A percentile compares a stretch with the other conserved stretches of the same genome.
Conservation (phyloP, 169 alveolate genomes). For the Cardiosporidium cionae region DNA sequence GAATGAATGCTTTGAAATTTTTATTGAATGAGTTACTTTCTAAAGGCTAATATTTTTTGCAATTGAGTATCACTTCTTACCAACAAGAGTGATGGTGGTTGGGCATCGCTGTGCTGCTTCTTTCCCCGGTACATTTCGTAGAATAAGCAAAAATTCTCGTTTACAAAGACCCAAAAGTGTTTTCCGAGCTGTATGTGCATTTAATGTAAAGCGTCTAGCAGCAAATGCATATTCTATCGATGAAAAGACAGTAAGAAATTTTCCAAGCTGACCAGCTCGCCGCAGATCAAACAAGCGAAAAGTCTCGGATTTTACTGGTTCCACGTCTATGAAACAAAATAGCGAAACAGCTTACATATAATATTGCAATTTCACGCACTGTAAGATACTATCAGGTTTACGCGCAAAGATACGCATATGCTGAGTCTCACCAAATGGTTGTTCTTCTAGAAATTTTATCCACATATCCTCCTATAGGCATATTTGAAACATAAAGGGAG, state of each 20-base stretch:
- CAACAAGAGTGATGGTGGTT: background rate
- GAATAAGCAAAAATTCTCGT: background rate
- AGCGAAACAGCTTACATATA: background rate
- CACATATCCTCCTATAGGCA: conserved; percentile 69
- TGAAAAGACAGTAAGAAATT: too few species aligned
- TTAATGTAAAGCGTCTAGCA: background rate
- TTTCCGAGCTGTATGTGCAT: background rate
- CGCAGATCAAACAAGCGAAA: background rate
- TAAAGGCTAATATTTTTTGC: background rate
- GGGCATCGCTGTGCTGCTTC: background rate
- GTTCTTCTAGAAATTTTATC: conserved; percentile 63
- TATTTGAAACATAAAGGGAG: too few species aligned
- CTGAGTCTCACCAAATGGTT: conserved; percentile 38
- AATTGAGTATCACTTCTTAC: background rate
- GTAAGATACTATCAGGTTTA: background rate
- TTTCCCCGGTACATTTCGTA: background rate
- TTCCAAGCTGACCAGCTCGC: background rate
- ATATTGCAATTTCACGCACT: background rate
- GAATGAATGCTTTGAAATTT: background rate
- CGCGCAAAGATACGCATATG: background rate
- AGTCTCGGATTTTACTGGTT: background rate
- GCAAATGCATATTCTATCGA: background rate
- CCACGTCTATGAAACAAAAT: background rate
- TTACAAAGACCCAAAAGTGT: background rate
- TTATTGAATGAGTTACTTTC: background rate